Percentiles rank a stretch among this genome's conserved stretches.
Conservation (phyloP, 768 basidiomycete species). For the Fomitopsis serialis region DNA sequence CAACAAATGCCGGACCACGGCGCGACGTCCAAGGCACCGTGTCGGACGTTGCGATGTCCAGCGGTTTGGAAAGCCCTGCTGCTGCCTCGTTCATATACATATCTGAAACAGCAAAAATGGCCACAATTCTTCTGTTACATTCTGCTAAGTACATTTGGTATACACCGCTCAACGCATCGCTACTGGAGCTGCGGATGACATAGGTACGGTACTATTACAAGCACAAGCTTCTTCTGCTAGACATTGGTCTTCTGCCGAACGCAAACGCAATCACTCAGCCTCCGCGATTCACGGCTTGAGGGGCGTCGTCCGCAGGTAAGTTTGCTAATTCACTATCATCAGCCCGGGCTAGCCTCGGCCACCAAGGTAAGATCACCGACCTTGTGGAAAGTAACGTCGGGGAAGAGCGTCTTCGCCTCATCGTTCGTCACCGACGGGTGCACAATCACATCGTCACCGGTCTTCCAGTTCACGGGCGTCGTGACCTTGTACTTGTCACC, state of each 20-base stretch:
- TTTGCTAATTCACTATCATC: conserved; percentile 35
- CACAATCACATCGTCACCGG: conserved; percentile 91
- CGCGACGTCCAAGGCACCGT: too few relatives aligned
- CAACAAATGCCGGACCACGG: too few relatives aligned
- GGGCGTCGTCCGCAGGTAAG: conserved; percentile 85
- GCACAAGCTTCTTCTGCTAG: neutral
- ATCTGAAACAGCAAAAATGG: too few relatives aligned
- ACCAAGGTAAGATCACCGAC: conserved; percentile 31
- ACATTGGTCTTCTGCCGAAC: neutral
- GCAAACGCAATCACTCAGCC: neutral
- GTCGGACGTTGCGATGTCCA: too few relatives aligned
- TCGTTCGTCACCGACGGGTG: conserved; percentile 80
- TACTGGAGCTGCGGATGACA: too few relatives aligned
- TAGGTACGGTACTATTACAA: neutral
- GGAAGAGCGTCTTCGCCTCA: conserved; percentile 90
- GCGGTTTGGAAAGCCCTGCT: too few relatives aligned
- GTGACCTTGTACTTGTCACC: conserved; percentile 82
- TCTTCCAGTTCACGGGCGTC: conserved; percentile 94
- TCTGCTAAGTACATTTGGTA: too few relatives aligned
- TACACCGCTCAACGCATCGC: too few relatives aligned
- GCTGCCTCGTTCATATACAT: too few relatives aligned
- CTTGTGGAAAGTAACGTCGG: conserved; percentile 72
- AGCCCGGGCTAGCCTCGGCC: neutral
- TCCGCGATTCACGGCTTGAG: conserved; percentile 17
- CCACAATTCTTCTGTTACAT: too few relatives aligned